These are phyloP conservation scores for Colletotrichum liaoningense DNA, from an alignment of 2,329 filamentous ascomycete genomes.

Conservation along the genomic window DNA sequence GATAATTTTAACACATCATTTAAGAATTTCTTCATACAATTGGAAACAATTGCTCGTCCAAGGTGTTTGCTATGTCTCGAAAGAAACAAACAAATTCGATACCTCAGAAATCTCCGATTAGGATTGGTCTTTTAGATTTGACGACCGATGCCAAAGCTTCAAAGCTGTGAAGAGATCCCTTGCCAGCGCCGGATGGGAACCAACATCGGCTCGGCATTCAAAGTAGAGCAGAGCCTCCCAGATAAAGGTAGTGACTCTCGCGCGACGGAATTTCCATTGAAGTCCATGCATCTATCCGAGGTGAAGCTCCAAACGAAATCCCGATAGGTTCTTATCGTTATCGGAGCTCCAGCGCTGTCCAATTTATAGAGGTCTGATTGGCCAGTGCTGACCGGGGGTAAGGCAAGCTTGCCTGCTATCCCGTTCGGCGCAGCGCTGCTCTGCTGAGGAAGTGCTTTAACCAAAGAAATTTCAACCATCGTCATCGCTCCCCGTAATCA, in stretches of 20 bases:
- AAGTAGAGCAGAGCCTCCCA: no score
- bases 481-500: constrained; percentile 30
- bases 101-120: background rate
- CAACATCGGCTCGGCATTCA: no score
- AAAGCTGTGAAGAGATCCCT: no score
- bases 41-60: background rate
- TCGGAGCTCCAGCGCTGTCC: constrained; percentile 8
- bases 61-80: background rate
- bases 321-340: constrained; percentile 24
- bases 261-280: background rate
- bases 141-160: background rate
- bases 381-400: constrained; percentile 7
- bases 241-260: background rate
- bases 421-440: background rate
- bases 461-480: constrained; percentile 37
- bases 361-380: constrained; percentile 4
- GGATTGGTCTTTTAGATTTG: background rate
- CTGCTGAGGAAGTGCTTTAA: background rate
- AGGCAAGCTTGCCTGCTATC: constrained; percentile 24
- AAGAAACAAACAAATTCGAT: background rate
- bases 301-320: background rate
- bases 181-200: no score
- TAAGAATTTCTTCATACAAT: background rate
- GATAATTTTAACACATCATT: background rate
- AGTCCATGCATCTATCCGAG: constrained; percentile 17